Percentiles rank a stretch among this genome's conserved stretches.
These are phyloP conservation scores for Cordyceps cateniannulata DNA, from an alignment of 2,329 filamentous ascomycete genomes.

Conservation along the genomic window DNA sequence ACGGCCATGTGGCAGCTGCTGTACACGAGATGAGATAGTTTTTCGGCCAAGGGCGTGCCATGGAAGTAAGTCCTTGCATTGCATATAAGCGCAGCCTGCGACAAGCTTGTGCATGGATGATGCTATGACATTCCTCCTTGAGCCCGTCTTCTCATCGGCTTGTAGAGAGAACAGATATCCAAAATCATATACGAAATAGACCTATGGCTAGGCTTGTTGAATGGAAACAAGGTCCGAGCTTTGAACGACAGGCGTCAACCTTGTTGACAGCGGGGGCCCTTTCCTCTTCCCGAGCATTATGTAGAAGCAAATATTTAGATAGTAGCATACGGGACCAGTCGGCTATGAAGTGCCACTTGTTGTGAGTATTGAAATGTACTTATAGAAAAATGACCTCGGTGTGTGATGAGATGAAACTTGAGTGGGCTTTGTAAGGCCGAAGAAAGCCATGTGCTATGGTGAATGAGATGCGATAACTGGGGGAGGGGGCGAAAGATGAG, in stretches of 20 bases:
- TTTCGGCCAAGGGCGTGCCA: neutral
- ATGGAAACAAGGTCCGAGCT: neutral
- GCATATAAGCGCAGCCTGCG: slow-evolving; percentile 1
- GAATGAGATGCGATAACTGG: neutral
- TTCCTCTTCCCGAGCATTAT: neutral
- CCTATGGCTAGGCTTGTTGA: neutral
- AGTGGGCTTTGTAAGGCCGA: neutral
- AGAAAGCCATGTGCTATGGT: neutral
- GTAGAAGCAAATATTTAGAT: neutral
- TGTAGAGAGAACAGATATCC: neutral
- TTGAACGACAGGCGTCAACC: neutral
- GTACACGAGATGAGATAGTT: neutral
- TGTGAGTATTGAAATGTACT: neutral
- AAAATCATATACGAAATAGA: neutral
- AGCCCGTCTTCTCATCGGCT: neutral
- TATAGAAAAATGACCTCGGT: neutral
- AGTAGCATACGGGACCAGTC: neutral
- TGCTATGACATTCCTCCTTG: neutral
- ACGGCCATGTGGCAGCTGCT: neutral
- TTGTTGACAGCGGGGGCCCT: neutral
- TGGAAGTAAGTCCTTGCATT: neutral
- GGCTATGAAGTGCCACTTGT: neutral
- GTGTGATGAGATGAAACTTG: neutral
- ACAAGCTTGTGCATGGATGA: neutral
- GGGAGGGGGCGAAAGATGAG: neutral